Base-by-base conservation (phyloP, 1,284 basidiomycete species). In the Papiliotrema fonsecae region DNA sequence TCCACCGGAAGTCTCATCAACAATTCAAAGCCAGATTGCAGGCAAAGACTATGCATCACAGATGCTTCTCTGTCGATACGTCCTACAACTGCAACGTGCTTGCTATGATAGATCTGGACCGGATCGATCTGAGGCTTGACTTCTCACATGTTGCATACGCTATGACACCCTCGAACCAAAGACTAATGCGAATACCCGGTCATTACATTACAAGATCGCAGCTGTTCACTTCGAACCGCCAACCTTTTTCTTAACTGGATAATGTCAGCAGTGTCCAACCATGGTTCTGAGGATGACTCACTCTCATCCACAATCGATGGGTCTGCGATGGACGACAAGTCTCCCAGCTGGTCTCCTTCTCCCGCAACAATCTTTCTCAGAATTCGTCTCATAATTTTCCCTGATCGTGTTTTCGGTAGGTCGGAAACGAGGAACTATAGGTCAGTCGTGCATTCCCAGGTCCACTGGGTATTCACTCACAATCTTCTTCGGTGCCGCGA, bases 381-480 rank as follows among this genome's bases (percentile, higher is more conserved):
- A 54, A 96, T 86, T 47, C 94, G 82, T 49, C 56, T 41, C 44
- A 55, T 41, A 51, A 88, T 86, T 84, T 97, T 97, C 37, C 94
- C 94, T n/a, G 86, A 88, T 45, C 93, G 81, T 40, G 94, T 98
- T 83, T 97, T 97, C 42, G 94, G 94, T 51, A 97, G 77, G 73
- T 97, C 93, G 32, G 67, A 61, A 58, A 94, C 86, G 61, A 97
- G 77, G 73, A 82, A 85, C 64, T 69, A 39, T 27, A 22, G 16
- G 6, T 25, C 14, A 24, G 2, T 18, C 11, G 38, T 6, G 13
- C n/a, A 11, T 35, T n/a, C 6, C 9, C 21, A 47, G 4, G 26
- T 11, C 25, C 16, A n/a, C 16, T 5, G 7, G 16, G 11, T 18
- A 18, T 11, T 18, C 9, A 62, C 65, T 56, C 45, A 67, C 66